Conservation (phyloP, 208 protist species). For the Leishmania martiniquensis region DNA sequence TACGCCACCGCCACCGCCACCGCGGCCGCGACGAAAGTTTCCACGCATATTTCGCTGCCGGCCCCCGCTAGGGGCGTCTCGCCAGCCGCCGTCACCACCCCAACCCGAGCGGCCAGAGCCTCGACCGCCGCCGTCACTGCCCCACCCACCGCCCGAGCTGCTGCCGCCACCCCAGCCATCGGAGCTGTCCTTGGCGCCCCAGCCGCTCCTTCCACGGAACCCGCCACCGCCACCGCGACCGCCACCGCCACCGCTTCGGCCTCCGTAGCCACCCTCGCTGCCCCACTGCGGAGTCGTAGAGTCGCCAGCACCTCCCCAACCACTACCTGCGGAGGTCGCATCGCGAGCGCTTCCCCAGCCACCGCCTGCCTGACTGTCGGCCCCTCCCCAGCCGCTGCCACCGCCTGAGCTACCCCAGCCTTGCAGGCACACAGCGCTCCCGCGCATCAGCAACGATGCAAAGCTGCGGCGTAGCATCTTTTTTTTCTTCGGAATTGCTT, state of each 20-base stretch:
- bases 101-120: slow-evolving; percentile 15
- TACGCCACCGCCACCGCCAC: slow-evolving; percentile 29
- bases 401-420: slow-evolving; percentile 54
- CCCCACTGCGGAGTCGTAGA: slow-evolving; percentile 10
- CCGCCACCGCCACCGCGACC: not conserved
- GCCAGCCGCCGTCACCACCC: slow-evolving; percentile 28
- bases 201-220: slow-evolving; percentile 2
- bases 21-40: slow-evolving; percentile 47
- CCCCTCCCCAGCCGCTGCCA: slow-evolving; percentile 29
- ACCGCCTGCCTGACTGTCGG: not conserved
- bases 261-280: not conserved
- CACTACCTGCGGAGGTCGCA: slow-evolving; percentile 8
- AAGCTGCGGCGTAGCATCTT: slow-evolving; percentile 49
- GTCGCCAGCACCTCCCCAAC: slow-evolving; percentile 19
- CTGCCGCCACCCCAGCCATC: not conserved
- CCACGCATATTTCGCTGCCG: slow-evolving; percentile 28
- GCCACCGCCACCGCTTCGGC: slow-evolving; percentile 6
- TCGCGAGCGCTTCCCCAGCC: slow-evolving; percentile 18
- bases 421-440: slow-evolving; percentile 42
- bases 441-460: slow-evolving; percentile 32
- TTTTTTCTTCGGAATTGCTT: not conserved
- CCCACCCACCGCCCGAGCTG: slow-evolving; percentile 15
- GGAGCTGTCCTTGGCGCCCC: slow-evolving; percentile 13
- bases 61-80: slow-evolving; percentile 26
- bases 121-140: slow-evolving; percentile 18